These are phyloP conservation scores for Guillardia theta DNA, from an alignment of 78 protist species.

Conservation along the genomic window DNA sequence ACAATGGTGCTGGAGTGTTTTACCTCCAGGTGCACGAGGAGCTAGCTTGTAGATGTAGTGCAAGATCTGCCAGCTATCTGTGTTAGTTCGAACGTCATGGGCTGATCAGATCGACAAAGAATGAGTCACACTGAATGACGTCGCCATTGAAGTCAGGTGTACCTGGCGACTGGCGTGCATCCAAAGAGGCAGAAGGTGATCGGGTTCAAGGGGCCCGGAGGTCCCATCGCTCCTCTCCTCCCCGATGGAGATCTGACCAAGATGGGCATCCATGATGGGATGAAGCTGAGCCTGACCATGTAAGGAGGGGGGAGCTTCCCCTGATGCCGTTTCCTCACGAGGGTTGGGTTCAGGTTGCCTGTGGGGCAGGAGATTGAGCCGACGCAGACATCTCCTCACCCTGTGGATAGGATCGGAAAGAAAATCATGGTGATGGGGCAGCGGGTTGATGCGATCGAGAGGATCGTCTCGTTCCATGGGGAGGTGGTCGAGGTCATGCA, in stretches of 20 bases:
- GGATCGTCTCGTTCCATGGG: too few species aligned
- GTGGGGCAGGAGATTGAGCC: background rate
- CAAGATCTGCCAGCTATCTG: too few species aligned
- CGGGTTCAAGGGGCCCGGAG: background rate
- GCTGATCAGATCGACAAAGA: too few species aligned
- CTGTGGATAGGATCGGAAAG: background rate
- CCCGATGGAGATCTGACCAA: background rate
- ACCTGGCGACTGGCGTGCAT: background rate
- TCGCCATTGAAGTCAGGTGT: too few species aligned
- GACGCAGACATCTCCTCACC: background rate
- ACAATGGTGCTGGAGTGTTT: too few species aligned
- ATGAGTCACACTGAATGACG: too few species aligned
- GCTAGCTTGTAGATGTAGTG: too few species aligned
- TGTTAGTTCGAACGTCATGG: too few species aligned
- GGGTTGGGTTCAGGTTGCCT: background rate
- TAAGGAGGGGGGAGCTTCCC: background rate
- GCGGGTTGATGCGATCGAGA: background rate
- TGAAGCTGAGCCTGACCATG: background rate
- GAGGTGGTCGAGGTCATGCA: background rate
- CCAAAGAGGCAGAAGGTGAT: background rate
- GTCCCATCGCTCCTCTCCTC: background rate
- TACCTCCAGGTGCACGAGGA: too few species aligned
- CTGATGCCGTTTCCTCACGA: background rate
- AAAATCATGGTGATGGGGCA: background rate
- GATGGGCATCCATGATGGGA: background rate